phyloP scores from a whole-genome alignment of 805 yeast genomes.

The Pichia rugopelliculosa region DNA sequence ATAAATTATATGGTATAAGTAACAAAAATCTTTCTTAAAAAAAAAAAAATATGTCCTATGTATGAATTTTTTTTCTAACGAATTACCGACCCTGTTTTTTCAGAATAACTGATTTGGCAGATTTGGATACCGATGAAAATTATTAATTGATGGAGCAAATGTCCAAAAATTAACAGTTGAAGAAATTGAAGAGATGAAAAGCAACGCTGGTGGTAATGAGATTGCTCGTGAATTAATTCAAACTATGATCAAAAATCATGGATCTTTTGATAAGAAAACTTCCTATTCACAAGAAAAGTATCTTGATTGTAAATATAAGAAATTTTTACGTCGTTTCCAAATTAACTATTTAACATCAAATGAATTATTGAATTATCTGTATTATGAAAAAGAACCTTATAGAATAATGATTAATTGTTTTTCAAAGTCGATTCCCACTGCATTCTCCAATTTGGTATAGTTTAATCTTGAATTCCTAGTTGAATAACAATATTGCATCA shows the following conservation, averaged over 20 bases:
- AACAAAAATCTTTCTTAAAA: too few relatives aligned
- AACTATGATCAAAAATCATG: conserved; percentile 76
- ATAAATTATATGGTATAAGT: too few relatives aligned
- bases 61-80: too few relatives aligned
- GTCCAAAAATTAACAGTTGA: conserved; percentile 67
- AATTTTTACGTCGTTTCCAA: conserved; percentile 79
- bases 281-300: conserved; percentile 87
- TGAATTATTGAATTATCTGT: conserved; percentile 57
- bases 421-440: too few relatives aligned
- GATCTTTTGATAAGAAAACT: conserved; percentile 82
- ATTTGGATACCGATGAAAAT: conserved; percentile 28
- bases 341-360: conserved; percentile 69
- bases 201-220: conserved; percentile 51
- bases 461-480: too few relatives aligned
- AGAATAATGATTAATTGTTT: conserved; percentile 66
- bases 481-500: too few relatives aligned
- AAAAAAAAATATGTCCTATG: too few relatives aligned
- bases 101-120: conserved; percentile 16
- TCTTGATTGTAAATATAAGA: conserved; percentile 82
- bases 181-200: conserved; percentile 82
- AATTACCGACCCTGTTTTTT: too few relatives aligned
- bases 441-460: too few relatives aligned
- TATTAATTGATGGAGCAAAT: conserved; percentile 60
- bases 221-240: conserved; percentile 75
- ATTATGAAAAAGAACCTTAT: conserved; percentile 68